Base-by-base conservation (phyloP, 2,329 filamentous ascomycete species). In the Ophiocordyceps camponoti-rufipedis region DNA sequence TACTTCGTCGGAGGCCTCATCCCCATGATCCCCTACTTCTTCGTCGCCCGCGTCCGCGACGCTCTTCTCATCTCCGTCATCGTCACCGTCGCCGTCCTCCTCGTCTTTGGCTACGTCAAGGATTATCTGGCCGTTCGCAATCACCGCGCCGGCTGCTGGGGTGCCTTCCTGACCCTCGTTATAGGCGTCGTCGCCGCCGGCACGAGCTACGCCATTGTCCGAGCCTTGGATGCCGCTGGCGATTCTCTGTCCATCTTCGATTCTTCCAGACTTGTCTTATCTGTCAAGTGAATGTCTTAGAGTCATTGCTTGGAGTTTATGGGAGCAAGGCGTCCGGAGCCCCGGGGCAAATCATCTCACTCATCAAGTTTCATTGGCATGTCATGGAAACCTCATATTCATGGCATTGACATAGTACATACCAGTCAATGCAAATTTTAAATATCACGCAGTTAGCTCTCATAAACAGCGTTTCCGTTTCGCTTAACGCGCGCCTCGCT, bases 1-100 rank as follows among this genome's bases (percentile, higher is more conserved):
- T 85, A 85, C 57, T 78, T 85, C 45, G 58, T 84, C 19, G 81
- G 81, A 18, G 81, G 81, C 0, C 65, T 84, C 45, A 71, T 85
- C n/a, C 80, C 81, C 13, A 69, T 85, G 53, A 60, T 82, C 40
- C 81, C 81, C 0, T 85, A 85, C 61, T 78, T 85, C 51, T 66
- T 80, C 51, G 64, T 73, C 56, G 48, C 52, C 13, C 56, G 58
- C 19, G 63, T 72, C 8, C 56, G 58, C 23, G 54, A 64, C n/a
- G 71, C 70, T 0, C 62, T 87, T 44, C 67, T 71, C 33, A 71
- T 75, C 48, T 80, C 75, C 23, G 67, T 80, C 28, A 67, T 57
- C 5, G 68, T 82, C 45, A 82, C 80, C 54, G 68, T 74, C 12
- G 54, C 77, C 8, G 72, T 76, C 2, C 58, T 83, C 41, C 71